Conservation (phyloP, 2,329 filamentous ascomycete genomes). For the Monilinia vaccinii-corymbosi region DNA sequence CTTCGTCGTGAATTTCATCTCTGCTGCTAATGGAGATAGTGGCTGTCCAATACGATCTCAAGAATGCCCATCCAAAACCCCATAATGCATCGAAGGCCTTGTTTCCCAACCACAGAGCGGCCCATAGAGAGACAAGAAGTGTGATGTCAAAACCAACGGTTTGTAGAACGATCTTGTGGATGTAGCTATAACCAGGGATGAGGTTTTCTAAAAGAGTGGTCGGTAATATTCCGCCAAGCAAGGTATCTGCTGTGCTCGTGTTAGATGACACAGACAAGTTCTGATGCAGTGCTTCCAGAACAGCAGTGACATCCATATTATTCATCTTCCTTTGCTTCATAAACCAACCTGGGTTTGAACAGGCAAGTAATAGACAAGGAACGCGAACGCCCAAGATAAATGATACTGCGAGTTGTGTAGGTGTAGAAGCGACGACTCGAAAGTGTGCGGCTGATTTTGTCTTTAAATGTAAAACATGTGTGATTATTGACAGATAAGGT, state of each 20-base stretch:
- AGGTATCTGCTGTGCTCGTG: neutral
- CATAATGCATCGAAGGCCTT: conserved; percentile 33
- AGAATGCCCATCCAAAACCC: conserved; percentile 29
- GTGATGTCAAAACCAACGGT: conserved; percentile 27
- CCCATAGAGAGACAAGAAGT: conserved; percentile 22
- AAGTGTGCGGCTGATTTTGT: neutral
- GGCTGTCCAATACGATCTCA: conserved; percentile 40
- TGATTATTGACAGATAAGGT: neutral
- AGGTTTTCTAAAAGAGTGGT: conserved; percentile 26
- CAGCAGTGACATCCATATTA: neutral
- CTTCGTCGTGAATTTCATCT: conserved; percentile 48
- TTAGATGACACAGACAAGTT: neutral
- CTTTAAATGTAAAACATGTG: neutral
- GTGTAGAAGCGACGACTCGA: neutral
- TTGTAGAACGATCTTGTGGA: conserved; percentile 25
- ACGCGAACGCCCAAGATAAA: neutral
- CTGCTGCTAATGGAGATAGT: conserved; percentile 44
- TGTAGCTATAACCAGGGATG: conserved; percentile 28
- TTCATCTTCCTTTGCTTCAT: neutral
- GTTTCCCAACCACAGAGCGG: conserved; percentile 33
- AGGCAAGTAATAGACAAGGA: neutral
- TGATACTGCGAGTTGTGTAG: neutral
- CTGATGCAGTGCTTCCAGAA: neutral
- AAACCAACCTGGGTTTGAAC: neutral
- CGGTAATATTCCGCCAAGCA: conserved; percentile 13